Percentiles rank a stretch among this genome's conserved stretches.
Evolutionary conservation across 2,329 filamentous ascomycete species (phyloP).

Genomic region (Colletotrichum sp.): DNA sequence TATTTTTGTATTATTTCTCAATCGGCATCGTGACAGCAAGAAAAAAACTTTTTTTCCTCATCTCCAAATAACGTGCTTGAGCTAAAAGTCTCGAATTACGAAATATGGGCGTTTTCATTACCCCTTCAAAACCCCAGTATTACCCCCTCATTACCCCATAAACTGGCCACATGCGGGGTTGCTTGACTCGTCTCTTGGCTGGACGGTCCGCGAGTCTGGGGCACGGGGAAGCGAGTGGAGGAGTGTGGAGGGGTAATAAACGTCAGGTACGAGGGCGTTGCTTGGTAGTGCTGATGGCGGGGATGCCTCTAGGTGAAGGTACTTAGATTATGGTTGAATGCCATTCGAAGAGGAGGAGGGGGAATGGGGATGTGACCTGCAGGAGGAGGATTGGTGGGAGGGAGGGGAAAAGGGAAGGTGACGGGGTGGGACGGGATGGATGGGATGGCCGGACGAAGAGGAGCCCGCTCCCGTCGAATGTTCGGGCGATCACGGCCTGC

Average conservation of each 20-base stretch:
- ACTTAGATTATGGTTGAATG: background rate
- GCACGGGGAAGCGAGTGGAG: background rate
- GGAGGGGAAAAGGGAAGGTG: background rate
- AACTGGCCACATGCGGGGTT: conserved; percentile 19
- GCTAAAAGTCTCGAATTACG: conserved; percentile 18
- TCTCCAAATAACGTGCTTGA: conserved; percentile 16
- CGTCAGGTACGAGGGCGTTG: background rate
- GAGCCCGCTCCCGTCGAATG: background rate
- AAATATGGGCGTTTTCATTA: conserved; percentile 20
- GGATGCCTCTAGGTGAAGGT: background rate
- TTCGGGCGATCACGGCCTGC: conserved; percentile 9
- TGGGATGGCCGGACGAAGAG: background rate
- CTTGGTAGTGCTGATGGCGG: background rate
- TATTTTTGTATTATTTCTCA: background rate
- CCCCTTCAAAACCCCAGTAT: conserved; percentile 20
- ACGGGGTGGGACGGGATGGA: background rate
- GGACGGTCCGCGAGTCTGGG: conserved; percentile 7
- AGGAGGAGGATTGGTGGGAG: background rate
- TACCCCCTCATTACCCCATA: conserved; percentile 23
- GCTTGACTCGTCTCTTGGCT: conserved; percentile 19
- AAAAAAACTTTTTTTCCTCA: background rate
- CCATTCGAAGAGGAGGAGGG: background rate
- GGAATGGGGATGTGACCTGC: background rate
- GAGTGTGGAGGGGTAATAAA: background rate
- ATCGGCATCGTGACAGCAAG: background rate